These are phyloP conservation scores for Neurospora sp. DNA, from an alignment of 495 filamentous ascomycete genomes.

Conservation along the genomic window DNA sequence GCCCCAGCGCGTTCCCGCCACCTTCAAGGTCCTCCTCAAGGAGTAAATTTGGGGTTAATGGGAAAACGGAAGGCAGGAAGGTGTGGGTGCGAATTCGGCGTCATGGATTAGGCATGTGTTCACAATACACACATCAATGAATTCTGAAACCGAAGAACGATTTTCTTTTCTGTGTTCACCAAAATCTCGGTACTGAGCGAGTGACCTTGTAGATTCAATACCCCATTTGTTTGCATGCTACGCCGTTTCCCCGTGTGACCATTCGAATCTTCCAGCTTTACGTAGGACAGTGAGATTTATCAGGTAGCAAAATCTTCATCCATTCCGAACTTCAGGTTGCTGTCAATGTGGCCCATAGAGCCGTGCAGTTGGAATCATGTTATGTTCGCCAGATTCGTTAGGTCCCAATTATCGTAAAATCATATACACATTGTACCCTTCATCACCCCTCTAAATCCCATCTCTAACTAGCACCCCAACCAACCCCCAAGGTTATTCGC, in stretches of 20 bases:
- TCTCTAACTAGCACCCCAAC: conserved; percentile 23
- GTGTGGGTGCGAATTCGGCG: conserved; percentile 24
- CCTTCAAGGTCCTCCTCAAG: conserved; percentile 29
- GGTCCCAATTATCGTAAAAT: background rate
- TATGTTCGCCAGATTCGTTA: background rate
- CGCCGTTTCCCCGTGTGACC: background rate
- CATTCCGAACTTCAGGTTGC: too few species aligned
- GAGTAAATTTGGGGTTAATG: conserved; percentile 13
- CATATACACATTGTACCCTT: background rate
- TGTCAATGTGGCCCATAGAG: background rate
- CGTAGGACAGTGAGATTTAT: background rate
- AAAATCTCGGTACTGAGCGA: background rate
- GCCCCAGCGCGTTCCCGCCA: conserved; percentile 20
- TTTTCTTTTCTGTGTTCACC: background rate
- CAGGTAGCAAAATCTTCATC: background rate
- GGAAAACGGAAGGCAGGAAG: conserved; percentile 9
- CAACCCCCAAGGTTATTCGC: conserved; percentile 15
- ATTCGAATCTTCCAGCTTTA: background rate
- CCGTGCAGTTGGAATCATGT: background rate
- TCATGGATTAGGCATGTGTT: conserved; percentile 30
- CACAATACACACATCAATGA: conserved; percentile 20
- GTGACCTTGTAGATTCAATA: background rate
- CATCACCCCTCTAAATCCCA: background rate
- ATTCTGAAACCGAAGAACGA: conserved; percentile 23
- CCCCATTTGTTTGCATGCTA: background rate